phyloP scores from a whole-genome alignment of 2,329 filamentous ascomycete species.

The Dichotomopilus funicola region DNA sequence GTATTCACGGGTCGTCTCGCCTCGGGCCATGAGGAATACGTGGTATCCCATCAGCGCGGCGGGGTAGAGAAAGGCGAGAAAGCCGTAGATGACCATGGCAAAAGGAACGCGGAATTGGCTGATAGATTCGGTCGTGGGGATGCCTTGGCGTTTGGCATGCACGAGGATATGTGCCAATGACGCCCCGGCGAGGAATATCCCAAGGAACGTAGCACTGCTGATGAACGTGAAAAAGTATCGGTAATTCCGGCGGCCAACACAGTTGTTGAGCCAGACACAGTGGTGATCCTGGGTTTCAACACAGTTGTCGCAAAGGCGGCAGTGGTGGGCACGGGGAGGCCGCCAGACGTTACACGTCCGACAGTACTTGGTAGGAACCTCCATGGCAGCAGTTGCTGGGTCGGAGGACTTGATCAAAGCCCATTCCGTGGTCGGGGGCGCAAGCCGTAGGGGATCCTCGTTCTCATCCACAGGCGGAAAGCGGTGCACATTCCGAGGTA shows the following conservation, averaged over 20 bases:
- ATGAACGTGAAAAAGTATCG: slow-evolving; percentile 96
- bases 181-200: slow-evolving; percentile 67
- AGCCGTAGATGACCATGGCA: slow-evolving; percentile 78
- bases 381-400: slow-evolving; percentile 77
- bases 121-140: slow-evolving; percentile 64
- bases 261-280: slow-evolving; percentile 99
- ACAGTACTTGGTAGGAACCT: slow-evolving; percentile 97
- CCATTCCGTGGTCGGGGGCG: slow-evolving; percentile 89
- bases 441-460: slow-evolving; percentile 74
- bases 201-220: slow-evolving; percentile 67
- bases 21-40: slow-evolving; percentile 80
- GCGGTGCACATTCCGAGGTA: slow-evolving; percentile 84
- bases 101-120: slow-evolving; percentile 71
- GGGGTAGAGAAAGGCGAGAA: slow-evolving; percentile 72
- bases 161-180: slow-evolving; percentile 75
- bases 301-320: slow-evolving; percentile 93
- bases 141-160: slow-evolving; percentile 56
- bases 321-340: slow-evolving; percentile 91
- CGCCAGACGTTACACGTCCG: slow-evolving; percentile 97
- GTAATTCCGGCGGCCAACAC: slow-evolving; percentile 93
- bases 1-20: slow-evolving; percentile 94
- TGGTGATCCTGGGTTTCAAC: slow-evolving; percentile 97
- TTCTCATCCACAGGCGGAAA: slow-evolving; percentile 71
- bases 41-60: slow-evolving; percentile 81
- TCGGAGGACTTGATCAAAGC: slow-evolving; percentile 78